Base-by-base conservation (phyloP, 495 filamentous ascomycete genomes). In the Patellaria atrata region DNA sequence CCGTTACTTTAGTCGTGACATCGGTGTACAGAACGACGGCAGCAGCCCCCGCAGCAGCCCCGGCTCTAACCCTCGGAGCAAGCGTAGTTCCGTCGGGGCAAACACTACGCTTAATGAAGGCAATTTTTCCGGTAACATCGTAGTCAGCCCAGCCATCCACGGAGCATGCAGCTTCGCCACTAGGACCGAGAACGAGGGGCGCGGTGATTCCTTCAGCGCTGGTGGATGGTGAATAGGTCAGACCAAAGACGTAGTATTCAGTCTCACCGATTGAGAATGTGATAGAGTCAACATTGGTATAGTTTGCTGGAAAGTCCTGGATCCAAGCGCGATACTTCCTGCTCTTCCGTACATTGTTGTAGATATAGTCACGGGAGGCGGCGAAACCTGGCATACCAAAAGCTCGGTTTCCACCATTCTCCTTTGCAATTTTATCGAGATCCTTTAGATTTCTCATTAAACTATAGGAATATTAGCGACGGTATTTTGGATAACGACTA, bases 321-420 rank as follows among this genome's bases (percentile, higher is more conserved):
- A 56, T 50, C 47, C 51, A 60, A 11, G 53, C 53, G 20, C 50
- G 30, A 16, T 48, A 47, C 6, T 42, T 54, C 12, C 40, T 37
- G 6, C 50, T 47, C 2, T 51, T 48, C 39, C 48, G 45, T 3
- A 53, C 33, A 3, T 44, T 42, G 5, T 45, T 40, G 16, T 51
- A 47, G 28, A 67, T 47, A 36, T 48, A 66, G 29, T 67, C 59
- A 11, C 59, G 51, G 3, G 61, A 63, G 2, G 59, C 63, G 3
- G 40, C 40, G 45, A 63, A 65, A 12, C 64, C 64, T 0, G 61
- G 58, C 14, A 57, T 40, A 4, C 64, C 64, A 31, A 67, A 67
- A 24, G 63, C 64, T 5, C 64, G 51, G 36, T 65, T 67, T 9
- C 58, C 38, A 2, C 60, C 59, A 37, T 65, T 59, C 2, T 42